Evolutionary conservation across 1,284 basidiomycete species (phyloP).

Genomic region (Polyporus tsugae): DNA sequence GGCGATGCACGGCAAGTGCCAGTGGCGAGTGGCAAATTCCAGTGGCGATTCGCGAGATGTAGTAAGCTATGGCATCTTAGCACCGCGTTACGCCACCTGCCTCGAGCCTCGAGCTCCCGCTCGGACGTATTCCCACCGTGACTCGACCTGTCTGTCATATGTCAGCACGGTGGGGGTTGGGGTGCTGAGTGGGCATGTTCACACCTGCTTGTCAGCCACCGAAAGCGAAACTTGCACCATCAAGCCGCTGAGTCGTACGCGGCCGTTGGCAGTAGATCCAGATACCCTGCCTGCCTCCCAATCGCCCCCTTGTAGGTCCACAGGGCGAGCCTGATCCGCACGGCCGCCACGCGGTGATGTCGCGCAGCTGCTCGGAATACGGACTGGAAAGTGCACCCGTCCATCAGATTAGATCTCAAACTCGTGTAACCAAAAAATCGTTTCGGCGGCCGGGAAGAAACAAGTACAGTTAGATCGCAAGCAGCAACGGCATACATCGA

Average conservation of each 20-base stretch:
- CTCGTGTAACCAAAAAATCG: conserved; percentile 14
- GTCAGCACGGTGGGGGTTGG: conserved; percentile 8
- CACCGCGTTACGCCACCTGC: conserved; percentile 10
- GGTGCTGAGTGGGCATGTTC: conserved; percentile 18
- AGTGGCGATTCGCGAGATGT: background rate
- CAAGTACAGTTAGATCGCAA: conserved; percentile 27
- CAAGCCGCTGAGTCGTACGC: conserved; percentile 8
- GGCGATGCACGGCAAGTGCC: background rate
- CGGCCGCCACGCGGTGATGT: conserved; percentile 29
- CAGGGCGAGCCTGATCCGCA: conserved; percentile 27
- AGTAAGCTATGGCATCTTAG: background rate
- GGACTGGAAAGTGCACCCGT: conserved; percentile 7
- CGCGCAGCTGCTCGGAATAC: conserved; percentile 12
- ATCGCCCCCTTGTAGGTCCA: conserved; percentile 33
- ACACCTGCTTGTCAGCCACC: conserved; percentile 6
- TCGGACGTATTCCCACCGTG: background rate
- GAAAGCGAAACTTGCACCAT: background rate
- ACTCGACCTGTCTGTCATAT: background rate
- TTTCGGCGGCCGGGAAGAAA: conserved; percentile 22
- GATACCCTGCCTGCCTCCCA: conserved; percentile 17
- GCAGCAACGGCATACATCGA: conserved; percentile 7
- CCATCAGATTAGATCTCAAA: conserved; percentile 27
- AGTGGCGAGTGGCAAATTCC: conserved; percentile 4
- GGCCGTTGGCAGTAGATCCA: conserved; percentile 9
- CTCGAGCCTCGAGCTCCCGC: conserved; percentile 3